These are phyloP conservation scores for Stenocarpella maydis DNA, from an alignment of 2,329 filamentous ascomycete species.

Conservation along the genomic window DNA sequence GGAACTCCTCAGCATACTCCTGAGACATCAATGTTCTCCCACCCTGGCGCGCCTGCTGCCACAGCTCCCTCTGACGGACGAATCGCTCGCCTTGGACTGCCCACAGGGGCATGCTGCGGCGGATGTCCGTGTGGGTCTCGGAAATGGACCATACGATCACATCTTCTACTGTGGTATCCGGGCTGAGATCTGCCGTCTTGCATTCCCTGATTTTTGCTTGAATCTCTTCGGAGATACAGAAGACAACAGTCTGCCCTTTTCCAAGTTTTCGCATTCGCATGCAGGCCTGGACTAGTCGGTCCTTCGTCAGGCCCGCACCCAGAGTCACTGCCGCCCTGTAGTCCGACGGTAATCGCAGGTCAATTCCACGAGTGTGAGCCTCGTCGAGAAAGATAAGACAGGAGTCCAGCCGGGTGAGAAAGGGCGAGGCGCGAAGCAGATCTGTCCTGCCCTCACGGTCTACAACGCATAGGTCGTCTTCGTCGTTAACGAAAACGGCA, in stretches of 20 bases:
- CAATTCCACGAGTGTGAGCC: slow-evolving; percentile 73
- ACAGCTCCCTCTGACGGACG: slow-evolving; percentile 50
- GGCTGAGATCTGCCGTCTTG: not conserved
- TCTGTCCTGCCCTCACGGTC: slow-evolving; percentile 57
- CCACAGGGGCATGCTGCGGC: slow-evolving; percentile 65
- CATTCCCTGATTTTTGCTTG: slow-evolving; percentile 55
- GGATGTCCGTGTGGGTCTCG: slow-evolving; percentile 62
- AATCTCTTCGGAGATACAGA: slow-evolving; percentile 68
- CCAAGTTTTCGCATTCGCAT: slow-evolving; percentile 78
- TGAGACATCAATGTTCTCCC: slow-evolving; percentile 36
- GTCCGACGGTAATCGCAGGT: slow-evolving; percentile 65
- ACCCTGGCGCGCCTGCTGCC: slow-evolving; percentile 6
- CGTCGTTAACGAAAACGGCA: slow-evolving; percentile 65
- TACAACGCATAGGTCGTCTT: slow-evolving; percentile 63
- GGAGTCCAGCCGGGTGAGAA: slow-evolving; percentile 58
- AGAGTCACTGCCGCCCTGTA: slow-evolving; percentile 74
- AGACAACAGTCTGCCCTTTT: slow-evolving; percentile 69
- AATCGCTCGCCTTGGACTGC: slow-evolving; percentile 64
- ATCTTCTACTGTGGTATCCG: slow-evolving; percentile 42
- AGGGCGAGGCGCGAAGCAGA: slow-evolving; percentile 65
- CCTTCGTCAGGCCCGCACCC: slow-evolving; percentile 71
- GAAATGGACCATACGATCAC: slow-evolving; percentile 67
- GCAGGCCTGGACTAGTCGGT: slow-evolving; percentile 73
- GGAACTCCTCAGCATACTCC: slow-evolving; percentile 51
- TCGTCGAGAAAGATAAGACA: slow-evolving; percentile 77